Percentiles rank a stretch among this genome's conserved stretches.
Evolutionary conservation across 2,329 filamentous ascomycete genomes (phyloP).

Genomic region (Epicoccum sorghinum): DNA sequence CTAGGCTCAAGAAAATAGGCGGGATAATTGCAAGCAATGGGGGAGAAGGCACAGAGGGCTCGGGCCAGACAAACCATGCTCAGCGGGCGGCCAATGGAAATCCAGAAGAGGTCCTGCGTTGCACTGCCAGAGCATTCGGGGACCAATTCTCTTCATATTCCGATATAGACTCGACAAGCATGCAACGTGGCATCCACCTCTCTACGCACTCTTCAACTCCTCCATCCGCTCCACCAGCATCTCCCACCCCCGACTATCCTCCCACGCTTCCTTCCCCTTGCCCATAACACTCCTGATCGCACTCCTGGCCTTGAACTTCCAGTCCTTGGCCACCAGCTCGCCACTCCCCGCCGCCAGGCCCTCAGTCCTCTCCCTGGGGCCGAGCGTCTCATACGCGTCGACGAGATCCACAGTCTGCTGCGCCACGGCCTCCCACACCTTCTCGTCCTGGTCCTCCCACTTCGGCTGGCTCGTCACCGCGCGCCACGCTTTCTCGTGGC

Average conservation of each 20-base stretch:
- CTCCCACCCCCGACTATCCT: slow-evolving; percentile 73
- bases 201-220: slow-evolving; percentile 46
- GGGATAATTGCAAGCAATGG: too few species aligned
- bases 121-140: too few species aligned
- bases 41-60: too few species aligned
- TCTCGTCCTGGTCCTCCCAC: slow-evolving; percentile 63
- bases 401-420: slow-evolving; percentile 81
- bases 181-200: too few species aligned
- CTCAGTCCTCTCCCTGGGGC: slow-evolving; percentile 56
- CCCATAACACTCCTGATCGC: slow-evolving; percentile 84
- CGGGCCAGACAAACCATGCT: too few species aligned
- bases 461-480: slow-evolving; percentile 65
- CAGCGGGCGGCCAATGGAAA: too few species aligned
- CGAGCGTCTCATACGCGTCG: slow-evolving; percentile 79
- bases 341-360: slow-evolving; percentile 56
- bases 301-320: slow-evolving; percentile 87
- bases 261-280: slow-evolving; percentile 81
- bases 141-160: too few species aligned
- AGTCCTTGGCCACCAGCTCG: slow-evolving; percentile 74
- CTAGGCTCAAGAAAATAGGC: too few species aligned
- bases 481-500: slow-evolving; percentile 89
- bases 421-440: slow-evolving; percentile 75
- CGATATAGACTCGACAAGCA: too few species aligned
- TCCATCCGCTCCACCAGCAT: slow-evolving; percentile 59
- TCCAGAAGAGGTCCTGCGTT: too few species aligned